Evolutionary conservation across 768 basidiomycete genomes (phyloP), one percentile per base, ranked within the genome.

Genomic region (Trametes cubensis): DNA sequence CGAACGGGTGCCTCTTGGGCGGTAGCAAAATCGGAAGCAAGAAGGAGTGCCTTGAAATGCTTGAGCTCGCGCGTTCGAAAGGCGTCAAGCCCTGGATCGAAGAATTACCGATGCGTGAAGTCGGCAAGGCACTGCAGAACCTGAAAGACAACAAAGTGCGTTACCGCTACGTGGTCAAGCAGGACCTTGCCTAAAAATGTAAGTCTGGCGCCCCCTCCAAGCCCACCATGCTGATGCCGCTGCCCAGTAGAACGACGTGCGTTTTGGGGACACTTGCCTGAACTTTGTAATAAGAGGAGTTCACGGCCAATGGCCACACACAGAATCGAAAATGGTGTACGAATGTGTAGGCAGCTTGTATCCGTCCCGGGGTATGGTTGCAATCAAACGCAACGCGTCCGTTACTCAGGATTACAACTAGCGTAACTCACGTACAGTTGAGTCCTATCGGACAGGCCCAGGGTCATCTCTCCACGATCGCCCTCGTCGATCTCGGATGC

Each of bases 1-100:
- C 55, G 6, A 72, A 68, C 54, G 72, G 61, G 1, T 66, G 63
- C 30, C 21, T 64, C 15, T 5, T 71, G 14, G 60, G 73, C 26
- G 73, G 71, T 26, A 71, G 70, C 42, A 75, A 77, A 67, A 81
- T 87, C 48, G 87, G 86, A 41, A 81, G 76, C 71, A 85, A 84
- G 75, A 75, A 79, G 56, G 86, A 87, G 67, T 80, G 77, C n/a
- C 56, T 78, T 18, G 78, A 80, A 58, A 89, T 88, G 86, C 77
- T 87, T 40, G 71, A 83, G 53, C 78, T 89, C 30, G 84, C 84
- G 1, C 80, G 79, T 6, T 76, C 82, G 63, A 82, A 87, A 71
- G 74, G 76, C 1, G 73, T 88, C 64, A 77, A 79, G 67, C 78
- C 80, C 13, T 83, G 72, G 71, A 73, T 71, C 64, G 72, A 74